Evolutionary conservation across 2,329 filamentous ascomycete genomes (phyloP).

Genomic region (Ceratocystiopsis minuta): DNA sequence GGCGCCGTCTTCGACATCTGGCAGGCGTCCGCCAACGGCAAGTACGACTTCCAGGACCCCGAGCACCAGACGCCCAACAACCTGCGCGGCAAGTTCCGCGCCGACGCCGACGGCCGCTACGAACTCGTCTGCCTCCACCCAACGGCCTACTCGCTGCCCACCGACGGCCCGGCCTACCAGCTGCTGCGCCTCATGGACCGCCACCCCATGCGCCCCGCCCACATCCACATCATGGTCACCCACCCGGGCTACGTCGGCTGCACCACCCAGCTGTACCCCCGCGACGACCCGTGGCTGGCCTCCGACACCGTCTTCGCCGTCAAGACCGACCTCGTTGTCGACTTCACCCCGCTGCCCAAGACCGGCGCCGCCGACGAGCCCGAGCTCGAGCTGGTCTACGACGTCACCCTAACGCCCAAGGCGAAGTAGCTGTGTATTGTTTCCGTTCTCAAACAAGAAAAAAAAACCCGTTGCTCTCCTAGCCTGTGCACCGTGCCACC

Average conservation of each 20-base stretch:
- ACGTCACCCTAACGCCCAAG: slow-evolving; percentile 17
- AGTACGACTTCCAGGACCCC: slow-evolving; percentile 49
- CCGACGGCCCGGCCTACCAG: slow-evolving; percentile 33
- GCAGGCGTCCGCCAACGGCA: slow-evolving; percentile 55
- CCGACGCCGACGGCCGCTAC: slow-evolving; percentile 45
- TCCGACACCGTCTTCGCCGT: slow-evolving; percentile 23
- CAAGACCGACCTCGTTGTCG: slow-evolving; percentile 19
- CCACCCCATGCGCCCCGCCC: slow-evolving; percentile 37
- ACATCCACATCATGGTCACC: slow-evolving; percentile 39
- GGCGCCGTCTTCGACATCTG: slow-evolving; percentile 57
- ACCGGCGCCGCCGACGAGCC: slow-evolving; percentile 14
- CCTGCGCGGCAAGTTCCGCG: slow-evolving; percentile 46
- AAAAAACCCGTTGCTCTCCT: too few relatives aligned
- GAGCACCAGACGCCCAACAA: slow-evolving; percentile 46
- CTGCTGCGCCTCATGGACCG: slow-evolving; percentile 36
- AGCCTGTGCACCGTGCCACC: too few relatives aligned
- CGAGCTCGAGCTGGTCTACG: slow-evolving; percentile 20
- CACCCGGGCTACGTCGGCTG: slow-evolving; percentile 39
- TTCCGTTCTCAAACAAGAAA: too few relatives aligned
- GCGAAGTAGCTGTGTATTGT: too few relatives aligned
- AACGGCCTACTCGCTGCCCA: slow-evolving; percentile 23
- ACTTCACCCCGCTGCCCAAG: slow-evolving; percentile 18
- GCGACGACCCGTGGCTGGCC: slow-evolving; percentile 34
- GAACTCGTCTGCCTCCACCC: slow-evolving; percentile 36
- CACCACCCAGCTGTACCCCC: slow-evolving; percentile 51